Evolutionary conservation across 2,329 filamentous ascomycete genomes (phyloP), one percentile per base, ranked within the genome.

Genomic region (Thelonectria olida): DNA sequence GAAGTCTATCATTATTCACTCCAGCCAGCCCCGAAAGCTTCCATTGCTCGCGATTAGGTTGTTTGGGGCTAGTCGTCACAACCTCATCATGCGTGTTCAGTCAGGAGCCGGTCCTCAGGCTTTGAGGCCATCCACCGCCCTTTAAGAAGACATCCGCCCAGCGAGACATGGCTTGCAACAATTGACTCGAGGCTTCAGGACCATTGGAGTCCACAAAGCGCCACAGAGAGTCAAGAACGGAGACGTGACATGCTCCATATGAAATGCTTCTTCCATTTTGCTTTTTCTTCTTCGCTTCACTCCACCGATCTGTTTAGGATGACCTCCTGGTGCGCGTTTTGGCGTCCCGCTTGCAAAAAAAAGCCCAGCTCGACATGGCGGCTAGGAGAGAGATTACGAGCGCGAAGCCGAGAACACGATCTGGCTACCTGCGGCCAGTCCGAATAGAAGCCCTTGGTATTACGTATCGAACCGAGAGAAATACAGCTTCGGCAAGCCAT

Each of bases 161-260:
- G 48, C 49, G 63, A 69, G 67, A 70, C 68, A 71, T 69, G 66
- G 64, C 66, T 67, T 69, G 67, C 57, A 4, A 67, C 51, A 45
- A 60, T 65, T 47, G 49, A 65, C 67, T 71, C 58, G 57, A 54
- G 50, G 61, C 48, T 25, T 39, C 44, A 54, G 61, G 64, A 44
- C 61, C 60, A 59, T 49, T 50, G 36, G 50, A 59, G 48, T 61
- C 58, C 42, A 55, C 42, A 61, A 57, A 60, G 63, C 63, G 66
- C 67, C 62, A 68, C 63, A 54, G 38, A 45, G 50, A 56, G 48
- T 47, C 48, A 53, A 56, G 53, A 28, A 57, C 20, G 28, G 15
- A 25, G 31, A 45, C 20, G 12, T 23, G 45, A 41, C 39, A 47
- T 48, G 36, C 13, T 15, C 22, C 28, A 20, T n/a, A n/a, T 19